Evolutionary conservation across 345 rosid species (phyloP), one percentile per base, ranked within the genome.

Genomic region (Dipteronia sinensis): DNA sequence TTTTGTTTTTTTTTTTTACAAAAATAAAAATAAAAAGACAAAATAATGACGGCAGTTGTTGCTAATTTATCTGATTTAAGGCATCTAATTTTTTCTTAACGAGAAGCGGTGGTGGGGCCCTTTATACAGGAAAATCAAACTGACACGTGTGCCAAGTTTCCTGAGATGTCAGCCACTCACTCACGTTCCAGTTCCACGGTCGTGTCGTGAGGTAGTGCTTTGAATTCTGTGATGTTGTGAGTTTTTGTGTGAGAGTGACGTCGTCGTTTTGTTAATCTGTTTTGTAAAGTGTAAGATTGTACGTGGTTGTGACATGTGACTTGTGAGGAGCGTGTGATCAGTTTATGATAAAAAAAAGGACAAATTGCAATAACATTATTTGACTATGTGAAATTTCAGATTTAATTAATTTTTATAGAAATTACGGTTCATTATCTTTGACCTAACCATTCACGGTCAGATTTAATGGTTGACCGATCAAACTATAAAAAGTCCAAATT

Each of bases 41-140:
- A 20, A 13, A 23, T 12, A 27, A 42, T 67, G 77, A 73, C 78
- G 83, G 83, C 80, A 73, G 84, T 73, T 81, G 62, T 15, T 7
- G 72, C 42, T 67, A 6, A n/a, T 29, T 29, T 70, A 31, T 47
- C 38, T 5, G 38, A 6, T 34, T 34, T 19, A 27, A 40, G 67
- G 51, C 67, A n/a, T 55, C 58, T 10, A 74, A 29, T 47, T 4
- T 44, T 34, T 4, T 34, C 38, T 4, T 34, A 4, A 34, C 38
- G 3, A 19, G 27, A 63, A 62, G 58, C 25, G 19, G 0, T 10
- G 3, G 46, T 11, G 20, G 77, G 70, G n/a, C 62, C 70, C 67
- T 4, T 8, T 11, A 25, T 2, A 10, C 62, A 34, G 31, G 65
- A 62, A 23, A 42, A 1, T 56, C 3, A 1, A 46, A 29, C 27